These are phyloP conservation scores for Phytophthora megakarya DNA, from an alignment of 352 stramenopile species.

Conservation along the genomic window DNA sequence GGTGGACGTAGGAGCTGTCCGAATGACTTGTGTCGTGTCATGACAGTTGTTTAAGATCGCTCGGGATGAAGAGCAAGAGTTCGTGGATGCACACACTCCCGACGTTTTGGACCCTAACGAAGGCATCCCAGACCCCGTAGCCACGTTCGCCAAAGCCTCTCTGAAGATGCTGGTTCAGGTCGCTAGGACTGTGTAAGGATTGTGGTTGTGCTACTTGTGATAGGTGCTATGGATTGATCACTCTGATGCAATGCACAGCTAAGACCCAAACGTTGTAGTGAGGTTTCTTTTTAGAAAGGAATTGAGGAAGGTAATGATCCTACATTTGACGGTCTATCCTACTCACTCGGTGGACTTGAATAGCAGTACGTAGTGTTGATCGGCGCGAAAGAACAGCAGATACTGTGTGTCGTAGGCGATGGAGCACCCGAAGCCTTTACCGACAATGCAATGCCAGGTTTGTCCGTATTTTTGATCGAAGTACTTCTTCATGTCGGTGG, in stretches of 20 bases:
- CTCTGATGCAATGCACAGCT: slow-evolving; percentile 26
- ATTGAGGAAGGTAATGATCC: slow-evolving; percentile 12
- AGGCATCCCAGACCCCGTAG: slow-evolving; percentile 42
- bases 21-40: slow-evolving; percentile 7
- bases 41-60: slow-evolving; percentile 69
- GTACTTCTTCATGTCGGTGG: slow-evolving; percentile 99
- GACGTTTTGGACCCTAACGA: slow-evolving; percentile 49
- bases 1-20: not conserved
- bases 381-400: slow-evolving; percentile 85
- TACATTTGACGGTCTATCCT: slow-evolving; percentile 6
- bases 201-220: not conserved
- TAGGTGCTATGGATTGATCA: slow-evolving; percentile 1
- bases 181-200: slow-evolving; percentile 46
- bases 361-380: slow-evolving; percentile 83
- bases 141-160: slow-evolving; percentile 58
- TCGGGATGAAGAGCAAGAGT: slow-evolving; percentile 77
- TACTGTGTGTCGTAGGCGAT: slow-evolving; percentile 92
- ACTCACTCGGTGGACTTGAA: slow-evolving; percentile 83
- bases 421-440: slow-evolving; percentile 89
- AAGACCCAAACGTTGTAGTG: slow-evolving; percentile 1
- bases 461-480: slow-evolving; percentile 97
- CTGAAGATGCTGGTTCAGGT: slow-evolving; percentile 65
- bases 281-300: slow-evolving; percentile 13
- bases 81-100: slow-evolving; percentile 62
- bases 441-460: slow-evolving; percentile 96